Evolutionary conservation across 2,329 filamentous ascomycete species (phyloP).

Genomic region (Trichophyton equinum): DNA sequence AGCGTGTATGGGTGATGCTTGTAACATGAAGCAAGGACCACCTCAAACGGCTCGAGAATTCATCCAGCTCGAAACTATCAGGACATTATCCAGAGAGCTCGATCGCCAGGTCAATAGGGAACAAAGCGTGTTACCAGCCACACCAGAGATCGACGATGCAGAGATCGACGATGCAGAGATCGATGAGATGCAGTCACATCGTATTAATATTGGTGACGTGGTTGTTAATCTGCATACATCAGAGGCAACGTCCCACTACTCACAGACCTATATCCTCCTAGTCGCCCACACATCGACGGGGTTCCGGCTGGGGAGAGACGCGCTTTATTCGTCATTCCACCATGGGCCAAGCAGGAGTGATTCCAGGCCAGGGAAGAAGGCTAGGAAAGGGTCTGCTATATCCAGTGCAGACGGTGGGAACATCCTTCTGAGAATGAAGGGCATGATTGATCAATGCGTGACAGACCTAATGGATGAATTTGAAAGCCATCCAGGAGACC

Average conservation of each 20-base stretch:
- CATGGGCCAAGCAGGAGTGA: conserved; percentile 4
- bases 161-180: neutral
- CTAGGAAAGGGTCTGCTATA: neutral
- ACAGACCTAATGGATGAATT: conserved; percentile 36
- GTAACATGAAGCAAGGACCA: neutral
- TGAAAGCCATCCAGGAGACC: conserved; percentile 4
- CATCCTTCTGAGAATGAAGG: conserved; percentile 17
- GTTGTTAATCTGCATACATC: conserved; percentile 21
- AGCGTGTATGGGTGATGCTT: neutral
- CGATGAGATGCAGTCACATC: neutral
- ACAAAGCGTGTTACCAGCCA: neutral
- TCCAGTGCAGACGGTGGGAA: neutral
- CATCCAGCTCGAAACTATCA: neutral
- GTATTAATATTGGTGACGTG: neutral
- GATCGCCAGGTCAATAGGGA: neutral
- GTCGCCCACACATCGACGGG: conserved; percentile 40
- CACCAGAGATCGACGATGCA: neutral
- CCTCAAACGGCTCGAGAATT: neutral
- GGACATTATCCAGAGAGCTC: neutral
- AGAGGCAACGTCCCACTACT: conserved; percentile 33
- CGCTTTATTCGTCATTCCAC: conserved; percentile 30
- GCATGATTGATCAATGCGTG: conserved; percentile 35
- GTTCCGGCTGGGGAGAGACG: conserved; percentile 41
- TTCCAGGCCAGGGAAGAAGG: neutral
- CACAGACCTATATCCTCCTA: conserved; percentile 42